Base-by-base conservation (phyloP, 345 rosid genomes). In the Aquilaria malaccensis region DNA sequence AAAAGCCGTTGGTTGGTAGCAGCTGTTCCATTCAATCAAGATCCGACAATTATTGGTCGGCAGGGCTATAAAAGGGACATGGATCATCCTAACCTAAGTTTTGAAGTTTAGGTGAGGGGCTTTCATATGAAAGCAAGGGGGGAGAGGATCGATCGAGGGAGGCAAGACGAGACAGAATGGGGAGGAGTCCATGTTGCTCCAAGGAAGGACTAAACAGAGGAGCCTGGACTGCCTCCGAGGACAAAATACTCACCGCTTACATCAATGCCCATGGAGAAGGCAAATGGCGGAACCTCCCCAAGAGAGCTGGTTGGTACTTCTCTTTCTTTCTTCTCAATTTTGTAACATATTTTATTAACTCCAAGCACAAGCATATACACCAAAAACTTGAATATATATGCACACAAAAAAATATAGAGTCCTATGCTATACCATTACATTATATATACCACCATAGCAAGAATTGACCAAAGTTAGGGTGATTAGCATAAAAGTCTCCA, bases 101-200 rank as follows among this genome's bases (percentile, higher is more conserved):
- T 41, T 14, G 22, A 22, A 22, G 22, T 22, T 22, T 22, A 22
- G 22, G 22, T 22, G 22, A 22, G 22, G 22, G 22, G 22, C 22
- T 48, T 14, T 56, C n/a, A 29, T 7, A 47, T 7, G 3, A 4
- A 45, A 14, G 5, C 37, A 1, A 48, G 22, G n/a, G 10, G 14
- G 45, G 47, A 50, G 0, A 50, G 30, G 30, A 50, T 30, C 11
- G 47, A 46, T 45, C 55, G 48, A 55, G 13, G 14, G 9, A 11
- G 47, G 7, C 14, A 52, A 30, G 52, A 48, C 52, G 45, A 52
- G 41, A 46, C 29, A 50, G 33, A 32, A 83, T 84, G 86, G 89
- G 89, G 62, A 81, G 86, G 74, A 73, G 76, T 67, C 89, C 89
- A 43, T 84, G 84, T 45, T 81, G 86, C 81, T 73, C 86, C 55